Evolutionary conservation across 495 filamentous ascomycete genomes (phyloP).

Genomic region (Aspergillus kassunensis): DNA sequence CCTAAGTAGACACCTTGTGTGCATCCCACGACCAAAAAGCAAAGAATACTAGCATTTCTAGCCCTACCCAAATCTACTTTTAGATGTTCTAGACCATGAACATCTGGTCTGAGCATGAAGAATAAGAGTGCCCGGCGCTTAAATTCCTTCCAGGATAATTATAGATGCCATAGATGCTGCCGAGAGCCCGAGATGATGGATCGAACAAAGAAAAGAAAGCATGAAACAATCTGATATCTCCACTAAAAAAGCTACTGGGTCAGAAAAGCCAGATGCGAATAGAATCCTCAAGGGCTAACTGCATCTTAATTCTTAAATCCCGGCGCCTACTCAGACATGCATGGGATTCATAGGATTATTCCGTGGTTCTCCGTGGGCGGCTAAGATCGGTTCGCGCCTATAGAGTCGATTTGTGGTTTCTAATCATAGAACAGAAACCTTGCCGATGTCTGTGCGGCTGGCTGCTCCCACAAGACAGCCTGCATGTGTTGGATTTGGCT

Average conservation of each 20-base stretch:
- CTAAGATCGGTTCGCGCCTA: conserved; percentile 7
- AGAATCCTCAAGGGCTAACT: neutral
- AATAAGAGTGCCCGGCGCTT: neutral
- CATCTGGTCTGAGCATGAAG: neutral
- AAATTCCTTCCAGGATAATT: neutral
- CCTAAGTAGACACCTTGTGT: too few relatives aligned
- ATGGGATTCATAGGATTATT: too few relatives aligned
- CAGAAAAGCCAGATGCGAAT: neutral
- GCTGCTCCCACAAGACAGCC: neutral
- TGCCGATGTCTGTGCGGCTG: neutral
- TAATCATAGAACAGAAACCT: conserved; percentile 3
- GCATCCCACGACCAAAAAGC: too few relatives aligned
- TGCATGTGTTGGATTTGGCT: neutral
- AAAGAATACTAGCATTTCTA: too few relatives aligned
- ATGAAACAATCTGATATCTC: conserved; percentile 1
- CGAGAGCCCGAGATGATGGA: neutral
- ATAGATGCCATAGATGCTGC: neutral
- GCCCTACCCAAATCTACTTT: neutral
- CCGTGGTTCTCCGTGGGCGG: neutral
- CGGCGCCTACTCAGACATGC: conserved; percentile 2
- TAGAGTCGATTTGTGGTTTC: neutral
- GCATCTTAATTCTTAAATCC: neutral
- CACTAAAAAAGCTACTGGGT: neutral
- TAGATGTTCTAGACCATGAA: neutral
- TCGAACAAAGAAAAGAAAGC: neutral